Evolutionary conservation across 2,329 filamentous ascomycete species (phyloP).

Genomic region (Penicillium verrucosum): DNA sequence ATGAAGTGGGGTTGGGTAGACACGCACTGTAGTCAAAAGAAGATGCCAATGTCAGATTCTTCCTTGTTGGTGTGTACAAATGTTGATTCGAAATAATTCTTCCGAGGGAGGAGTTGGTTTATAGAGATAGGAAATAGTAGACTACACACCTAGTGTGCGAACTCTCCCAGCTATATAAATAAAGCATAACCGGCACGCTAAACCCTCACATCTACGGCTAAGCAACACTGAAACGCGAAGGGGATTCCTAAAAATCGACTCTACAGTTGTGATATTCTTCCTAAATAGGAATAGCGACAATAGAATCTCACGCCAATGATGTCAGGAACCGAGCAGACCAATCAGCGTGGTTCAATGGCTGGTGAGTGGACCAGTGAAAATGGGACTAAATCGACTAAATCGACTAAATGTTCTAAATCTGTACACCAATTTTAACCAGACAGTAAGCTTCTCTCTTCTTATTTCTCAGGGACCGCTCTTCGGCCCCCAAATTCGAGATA

Average conservation of each 20-base stretch:
- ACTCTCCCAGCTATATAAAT: neutral
- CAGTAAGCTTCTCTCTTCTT: neutral
- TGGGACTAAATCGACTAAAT: neutral
- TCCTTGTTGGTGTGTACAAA: neutral
- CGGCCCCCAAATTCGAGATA: neutral
- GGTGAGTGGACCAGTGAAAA: neutral
- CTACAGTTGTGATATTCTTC: slow-evolving; percentile 11
- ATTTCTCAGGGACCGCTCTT: neutral
- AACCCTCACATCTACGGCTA: slow-evolving; percentile 5
- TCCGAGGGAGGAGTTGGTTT: neutral
- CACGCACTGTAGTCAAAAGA: neutral
- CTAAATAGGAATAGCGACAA: slow-evolving; percentile 15
- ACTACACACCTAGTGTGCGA: neutral
- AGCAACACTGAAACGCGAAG: slow-evolving; percentile 16
- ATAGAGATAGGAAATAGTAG: neutral
- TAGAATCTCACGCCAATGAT: slow-evolving; percentile 8
- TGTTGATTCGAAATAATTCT: neutral
- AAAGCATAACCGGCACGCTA: neutral
- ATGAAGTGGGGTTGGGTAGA: neutral
- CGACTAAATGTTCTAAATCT: slow-evolving; percentile 5
- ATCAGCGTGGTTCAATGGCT: neutral
- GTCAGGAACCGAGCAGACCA: slow-evolving; percentile 25
- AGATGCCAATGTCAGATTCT: neutral
- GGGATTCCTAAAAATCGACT: slow-evolving; percentile 7
- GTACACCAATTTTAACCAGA: neutral